Conservation (phyloP, 1,139 yeast genomes). For the Scheffersomyces cryptocercus region DNA sequence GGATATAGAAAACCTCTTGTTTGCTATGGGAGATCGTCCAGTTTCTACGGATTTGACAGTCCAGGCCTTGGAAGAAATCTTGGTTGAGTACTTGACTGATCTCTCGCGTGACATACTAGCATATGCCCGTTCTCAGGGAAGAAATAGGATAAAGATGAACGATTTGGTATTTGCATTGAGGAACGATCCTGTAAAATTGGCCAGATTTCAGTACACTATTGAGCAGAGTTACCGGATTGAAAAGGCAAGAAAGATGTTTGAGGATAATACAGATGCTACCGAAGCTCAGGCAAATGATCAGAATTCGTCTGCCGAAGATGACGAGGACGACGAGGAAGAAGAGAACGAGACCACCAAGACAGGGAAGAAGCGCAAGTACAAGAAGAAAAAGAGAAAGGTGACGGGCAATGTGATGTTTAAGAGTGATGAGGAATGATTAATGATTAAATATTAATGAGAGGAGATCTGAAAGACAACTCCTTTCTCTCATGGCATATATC, state of each 20-base stretch:
- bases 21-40: slow-evolving; percentile 84
- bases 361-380: slow-evolving; percentile 14
- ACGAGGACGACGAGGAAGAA: slow-evolving; percentile 16
- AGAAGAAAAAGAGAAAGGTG: slow-evolving; percentile 6
- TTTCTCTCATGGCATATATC: no score
- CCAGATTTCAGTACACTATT: slow-evolving; percentile 79
- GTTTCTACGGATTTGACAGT: slow-evolving; percentile 78
- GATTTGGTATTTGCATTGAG: slow-evolving; percentile 86
- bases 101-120: slow-evolving; percentile 45
- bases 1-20: slow-evolving; percentile 73
- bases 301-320: slow-evolving; percentile 10
- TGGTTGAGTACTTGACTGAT: slow-evolving; percentile 73
- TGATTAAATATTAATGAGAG: no score
- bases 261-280: slow-evolving; percentile 41
- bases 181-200: slow-evolving; percentile 79
- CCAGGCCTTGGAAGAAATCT: slow-evolving; percentile 79
- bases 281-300: slow-evolving; percentile 5
- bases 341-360: slow-evolving; percentile 7
- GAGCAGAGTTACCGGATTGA: slow-evolving; percentile 73
- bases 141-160: slow-evolving; percentile 79
- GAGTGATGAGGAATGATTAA: not conserved
- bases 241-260: slow-evolving; percentile 81
- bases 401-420: slow-evolving; percentile 11
- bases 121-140: slow-evolving; percentile 39
- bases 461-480: no score